Evolutionary conservation across 495 filamentous ascomycete species (phyloP), one percentile per base, ranked within the genome.

Genomic region (Rusavskia elegans): DNA sequence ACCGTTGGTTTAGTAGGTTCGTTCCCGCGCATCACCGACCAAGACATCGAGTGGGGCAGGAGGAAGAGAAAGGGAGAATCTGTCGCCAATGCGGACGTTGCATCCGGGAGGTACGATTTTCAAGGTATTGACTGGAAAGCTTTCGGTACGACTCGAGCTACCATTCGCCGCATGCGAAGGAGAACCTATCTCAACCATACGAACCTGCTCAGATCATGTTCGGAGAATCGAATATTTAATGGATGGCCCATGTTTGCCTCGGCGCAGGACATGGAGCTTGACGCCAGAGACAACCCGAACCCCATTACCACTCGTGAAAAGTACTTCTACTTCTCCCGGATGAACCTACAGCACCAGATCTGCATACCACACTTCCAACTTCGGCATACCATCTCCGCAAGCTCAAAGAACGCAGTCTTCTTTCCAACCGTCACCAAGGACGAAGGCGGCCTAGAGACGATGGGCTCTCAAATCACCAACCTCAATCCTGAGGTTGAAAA

Each of bases 351-450:
- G 36, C 74, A 76, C 27, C 74, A 78, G 40, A 75, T 85, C 19
- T 74, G 75, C 27, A 67, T 90, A 23, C 70, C 83, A 36, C 90
- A 96, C 64, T 95, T 94, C 58, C 90, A 97, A 59, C 76, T 96
- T 16, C 85, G 90, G 45, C 90, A 95, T 62, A 66, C 92, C 1
- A 72, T 97, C 53, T 81, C 81, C 2, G 76, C 80, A 46, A 76
- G 80, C 17, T 84, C 83, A 10, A 81, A 82, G 40, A 83, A 84
- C 45, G 80, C 86, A 45, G 68, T 85, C 38, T 89, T 84, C 64
- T 95, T 3, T 17, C 35, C 44, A n/a, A 49, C 46, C 37, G 23
- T 27, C 44, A 21, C n/a, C 27, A 23, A 25, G 10, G 27, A 16
- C 10, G 51, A 49, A 7, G 29, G 42, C 36, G 29, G 30, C 30